Base-by-base conservation (phyloP, 2,329 filamentous ascomycete species). In the Hirsutella minnesotensis region DNA sequence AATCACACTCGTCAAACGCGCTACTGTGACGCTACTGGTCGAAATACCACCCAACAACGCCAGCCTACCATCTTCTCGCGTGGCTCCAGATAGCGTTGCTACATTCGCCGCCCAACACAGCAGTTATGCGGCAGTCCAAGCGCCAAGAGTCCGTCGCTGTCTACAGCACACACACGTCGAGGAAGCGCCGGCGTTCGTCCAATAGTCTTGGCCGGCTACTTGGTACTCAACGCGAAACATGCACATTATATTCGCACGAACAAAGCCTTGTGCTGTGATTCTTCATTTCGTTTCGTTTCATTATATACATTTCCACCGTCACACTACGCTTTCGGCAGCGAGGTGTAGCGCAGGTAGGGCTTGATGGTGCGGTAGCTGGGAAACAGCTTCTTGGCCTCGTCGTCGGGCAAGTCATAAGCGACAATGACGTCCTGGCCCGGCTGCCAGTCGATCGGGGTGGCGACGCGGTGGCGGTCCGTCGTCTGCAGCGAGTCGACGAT, bases 381-480 rank as follows among this genome's bases (percentile, higher is more conserved):
- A 74, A 94, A 95, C 59, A 94, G 80, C 67, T 83, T 79, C 75
- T 81, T 82, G 59, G 88, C 89, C 68, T 92, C 82, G 63, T 86
- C 84, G 49, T 86, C 88, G 62, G 78, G 83, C 60, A 95, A 79
- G 47, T 72, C 73, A 38, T 88, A 86, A 59, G 88, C 86, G 49
- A 95, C 85, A 59, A 95, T 94, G 53, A 95, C 89, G 61, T 95
- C 88, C 57, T 94, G 83, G 43, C 88, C 88, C 37, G 79, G 80
- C 33, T 81, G 71, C 88, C 88, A 95, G 73, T 95, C 84, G 66
- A 95, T 89, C 40, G 88, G 88, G 44, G 86, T 92, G 51, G 83
- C 88, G 59, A 94, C 69, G 56, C 83, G 83, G 75, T 90, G 80
- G 77, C 86, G 88, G 69, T 95, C 89, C 46, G 83, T 86, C 36